phyloP scores from a whole-genome alignment of 768 basidiomycete genomes.

The Mycena vitilis region DNA sequence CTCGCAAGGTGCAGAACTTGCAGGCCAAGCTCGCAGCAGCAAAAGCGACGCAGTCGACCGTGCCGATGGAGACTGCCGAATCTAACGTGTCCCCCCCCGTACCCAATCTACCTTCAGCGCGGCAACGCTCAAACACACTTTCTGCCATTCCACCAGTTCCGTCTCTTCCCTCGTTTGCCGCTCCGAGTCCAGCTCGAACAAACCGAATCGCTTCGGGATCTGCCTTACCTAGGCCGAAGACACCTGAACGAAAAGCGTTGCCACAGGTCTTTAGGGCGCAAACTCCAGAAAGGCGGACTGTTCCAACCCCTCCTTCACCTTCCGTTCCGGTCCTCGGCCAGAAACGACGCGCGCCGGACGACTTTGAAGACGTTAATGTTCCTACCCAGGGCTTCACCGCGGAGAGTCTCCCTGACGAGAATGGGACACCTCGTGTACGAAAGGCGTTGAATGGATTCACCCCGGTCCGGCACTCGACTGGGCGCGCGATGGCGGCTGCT shows the following conservation, averaged over 20 bases:
- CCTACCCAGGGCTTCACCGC: slow-evolving; percentile 75
- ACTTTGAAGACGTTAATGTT: slow-evolving; percentile 71
- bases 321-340: slow-evolving; percentile 64
- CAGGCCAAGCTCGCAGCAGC: slow-evolving; percentile 73
- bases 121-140: slow-evolving; percentile 46
- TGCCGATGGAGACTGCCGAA: slow-evolving; percentile 25
- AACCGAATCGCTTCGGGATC: slow-evolving; percentile 58
- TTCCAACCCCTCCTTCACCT: slow-evolving; percentile 43
- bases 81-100: slow-evolving; percentile 30
- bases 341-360: slow-evolving; percentile 83
- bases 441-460: slow-evolving; percentile 78
- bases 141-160: slow-evolving; percentile 36
- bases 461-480: slow-evolving; percentile 61
- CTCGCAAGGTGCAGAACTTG: slow-evolving; percentile 77
- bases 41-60: slow-evolving; percentile 50
- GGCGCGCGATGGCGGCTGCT: slow-evolving; percentile 48
- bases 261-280: slow-evolving; percentile 62
- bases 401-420: slow-evolving; percentile 60
- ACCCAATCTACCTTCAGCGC: slow-evolving; percentile 33
- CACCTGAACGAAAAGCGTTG: slow-evolving; percentile 60
- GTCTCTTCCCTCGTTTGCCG: slow-evolving; percentile 24
- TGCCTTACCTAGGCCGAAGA: slow-evolving; percentile 58
- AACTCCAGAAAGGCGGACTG: slow-evolving; percentile 58
- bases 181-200: slow-evolving; percentile 32
- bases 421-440: slow-evolving; percentile 71